A percentile compares a stretch with the other conserved stretches of the same genome.
phyloP scores from a whole-genome alignment of 257 asterid genomes.

The Solanum infundibuliforme region DNA sequence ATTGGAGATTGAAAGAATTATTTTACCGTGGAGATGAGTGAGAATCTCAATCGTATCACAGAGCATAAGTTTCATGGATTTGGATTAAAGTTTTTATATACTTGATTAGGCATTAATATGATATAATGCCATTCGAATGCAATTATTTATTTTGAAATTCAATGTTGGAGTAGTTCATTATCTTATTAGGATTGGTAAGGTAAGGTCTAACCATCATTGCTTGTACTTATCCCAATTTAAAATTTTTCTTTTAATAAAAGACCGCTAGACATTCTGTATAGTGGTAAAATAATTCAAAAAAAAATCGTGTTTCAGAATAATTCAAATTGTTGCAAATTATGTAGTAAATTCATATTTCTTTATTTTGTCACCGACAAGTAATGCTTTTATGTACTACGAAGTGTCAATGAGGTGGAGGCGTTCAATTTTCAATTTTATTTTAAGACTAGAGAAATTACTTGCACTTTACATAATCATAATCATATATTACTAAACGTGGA shows the following conservation, averaged over 20 bases:
- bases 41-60: not conserved
- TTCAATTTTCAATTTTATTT: no score
- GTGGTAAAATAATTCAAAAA: not conserved
- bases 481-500: no score
- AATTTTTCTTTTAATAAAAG: no score
- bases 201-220: not conserved
- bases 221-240: no score
- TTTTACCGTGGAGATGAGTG: not conserved
- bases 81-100: not conserved
- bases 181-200: no score
- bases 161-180: not conserved
- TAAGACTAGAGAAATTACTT: no score
- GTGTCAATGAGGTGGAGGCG: no score
- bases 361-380: no score
- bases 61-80: not conserved
- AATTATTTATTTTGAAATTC: not conserved
- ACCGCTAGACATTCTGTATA: no score
- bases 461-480: no score
- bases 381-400: no score
- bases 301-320: not conserved
- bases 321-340: not conserved
- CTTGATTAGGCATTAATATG: not conserved
- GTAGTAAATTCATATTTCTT: not conserved
- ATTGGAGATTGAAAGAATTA: not conserved
- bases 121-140: not conserved